Percentiles rank a stretch among this genome's conserved stretches.
Conservation (phyloP, 139 green algal species). For the Chara braunii region DNA sequence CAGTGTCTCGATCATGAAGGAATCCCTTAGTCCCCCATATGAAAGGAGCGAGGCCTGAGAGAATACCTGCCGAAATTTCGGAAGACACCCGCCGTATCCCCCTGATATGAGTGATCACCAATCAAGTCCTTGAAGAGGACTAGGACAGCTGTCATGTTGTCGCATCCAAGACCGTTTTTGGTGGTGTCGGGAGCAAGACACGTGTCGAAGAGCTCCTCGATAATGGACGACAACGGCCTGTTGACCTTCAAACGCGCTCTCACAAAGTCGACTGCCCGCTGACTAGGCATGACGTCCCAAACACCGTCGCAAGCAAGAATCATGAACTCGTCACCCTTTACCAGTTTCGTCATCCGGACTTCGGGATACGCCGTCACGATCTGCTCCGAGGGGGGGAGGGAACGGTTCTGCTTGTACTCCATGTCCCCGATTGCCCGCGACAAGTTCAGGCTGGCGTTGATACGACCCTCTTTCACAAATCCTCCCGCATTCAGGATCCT, state of each 20-base stretch:
- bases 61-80: too few relatives aligned
- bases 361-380: slow-evolving; percentile 58
- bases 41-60: too few relatives aligned
- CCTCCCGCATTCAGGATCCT: slow-evolving; percentile 51
- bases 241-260: slow-evolving; percentile 41
- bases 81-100: too few relatives aligned
- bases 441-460: slow-evolving; percentile 73
- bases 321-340: slow-evolving; percentile 33
- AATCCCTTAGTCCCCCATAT: too few relatives aligned
- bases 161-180: slow-evolving; percentile 70
- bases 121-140: slow-evolving; percentile 43
- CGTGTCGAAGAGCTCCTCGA: slow-evolving; percentile 66
- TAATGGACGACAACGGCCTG: slow-evolving; percentile 40
- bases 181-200: slow-evolving; percentile 71
- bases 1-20: too few relatives aligned
- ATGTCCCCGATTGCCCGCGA: slow-evolving; percentile 62
- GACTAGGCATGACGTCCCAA: slow-evolving; percentile 69
- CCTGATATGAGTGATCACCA: too few relatives aligned
- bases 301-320: slow-evolving; percentile 75
- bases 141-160: slow-evolving; percentile 79
- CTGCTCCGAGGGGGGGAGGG: slow-evolving; percentile 48
- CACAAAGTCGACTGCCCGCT: slow-evolving; percentile 84
- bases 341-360: slow-evolving; percentile 11
- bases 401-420: slow-evolving; percentile 64
- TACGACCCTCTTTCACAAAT: slow-evolving; percentile 54